Evolutionary conservation across 306 rosid genomes (phyloP).

Genomic region (Prinsepia uniflora): DNA sequence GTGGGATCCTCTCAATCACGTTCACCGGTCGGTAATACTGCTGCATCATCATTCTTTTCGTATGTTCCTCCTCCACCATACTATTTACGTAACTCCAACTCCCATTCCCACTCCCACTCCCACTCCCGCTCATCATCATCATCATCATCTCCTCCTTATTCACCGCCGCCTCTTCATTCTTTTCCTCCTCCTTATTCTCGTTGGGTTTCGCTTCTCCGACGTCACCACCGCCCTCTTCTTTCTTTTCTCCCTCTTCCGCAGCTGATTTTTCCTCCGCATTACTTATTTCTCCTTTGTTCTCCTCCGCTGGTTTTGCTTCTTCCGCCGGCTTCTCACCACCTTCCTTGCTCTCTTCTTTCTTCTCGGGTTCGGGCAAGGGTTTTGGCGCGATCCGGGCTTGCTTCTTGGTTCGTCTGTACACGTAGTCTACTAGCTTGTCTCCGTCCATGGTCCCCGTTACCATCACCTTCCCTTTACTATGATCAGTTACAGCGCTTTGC

Average conservation of each 20-base stretch:
- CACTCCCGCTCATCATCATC: no score
- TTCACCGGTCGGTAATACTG: slow-evolving; percentile 65
- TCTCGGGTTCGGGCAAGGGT: slow-evolving; percentile 48
- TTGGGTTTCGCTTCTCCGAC: background rate
- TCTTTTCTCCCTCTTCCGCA: slow-evolving; percentile 42
- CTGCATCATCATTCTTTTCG: slow-evolving; percentile 85
- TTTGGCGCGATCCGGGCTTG: slow-evolving; percentile 79
- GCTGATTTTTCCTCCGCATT: slow-evolving; percentile 39
- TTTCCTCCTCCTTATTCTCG: background rate
- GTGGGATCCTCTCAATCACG: slow-evolving; percentile 65
- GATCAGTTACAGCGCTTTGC: slow-evolving; percentile 70
- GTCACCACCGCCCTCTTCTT: slow-evolving; percentile 41
- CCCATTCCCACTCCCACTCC: background rate
- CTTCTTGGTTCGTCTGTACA: slow-evolving; percentile 76
- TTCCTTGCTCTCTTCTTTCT: slow-evolving; percentile 36
- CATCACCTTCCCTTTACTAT: slow-evolving; percentile 60
- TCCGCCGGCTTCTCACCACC: slow-evolving; percentile 37
- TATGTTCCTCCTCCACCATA: slow-evolving; percentile 45
- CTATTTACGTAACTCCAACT: slow-evolving; percentile 13
- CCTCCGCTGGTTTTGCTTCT: slow-evolving; percentile 42
- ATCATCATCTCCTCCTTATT: slow-evolving; percentile 30
- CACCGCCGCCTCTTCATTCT: slow-evolving; percentile 28
- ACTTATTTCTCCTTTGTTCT: slow-evolving; percentile 24
- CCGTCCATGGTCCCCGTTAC: slow-evolving; percentile 89
- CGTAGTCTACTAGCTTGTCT: slow-evolving; percentile 76